Percentiles rank a stretch among this genome's conserved stretches.
Conservation (phyloP, 169 alveolate genomes). For the Theileria parva region DNA sequence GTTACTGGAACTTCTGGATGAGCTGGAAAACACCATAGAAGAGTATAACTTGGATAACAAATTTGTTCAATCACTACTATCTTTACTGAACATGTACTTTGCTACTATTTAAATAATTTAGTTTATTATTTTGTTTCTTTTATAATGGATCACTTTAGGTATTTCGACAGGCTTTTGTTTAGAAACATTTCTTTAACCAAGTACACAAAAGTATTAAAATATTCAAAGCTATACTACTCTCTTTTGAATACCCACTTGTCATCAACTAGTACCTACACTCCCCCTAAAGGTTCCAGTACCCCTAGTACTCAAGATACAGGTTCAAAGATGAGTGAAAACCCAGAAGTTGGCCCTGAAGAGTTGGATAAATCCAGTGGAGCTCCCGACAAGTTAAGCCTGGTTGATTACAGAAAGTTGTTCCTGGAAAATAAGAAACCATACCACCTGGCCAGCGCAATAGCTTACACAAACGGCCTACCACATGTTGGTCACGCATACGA, state of each 20-base stretch:
- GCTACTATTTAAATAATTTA: background rate
- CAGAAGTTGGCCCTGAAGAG: background rate
- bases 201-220: conserved; percentile 5
- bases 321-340: background rate
- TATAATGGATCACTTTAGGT: background rate
- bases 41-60: background rate
- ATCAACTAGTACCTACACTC: background rate
- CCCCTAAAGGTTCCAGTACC: background rate
- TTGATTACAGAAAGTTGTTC: background rate
- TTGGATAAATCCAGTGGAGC: background rate
- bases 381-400: background rate
- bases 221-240: background rate
- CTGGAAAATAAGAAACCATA: conserved; percentile 23
- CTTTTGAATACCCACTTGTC: background rate
- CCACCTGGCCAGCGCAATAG: conserved; percentile 91
- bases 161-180: background rate
- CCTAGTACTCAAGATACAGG: background rate
- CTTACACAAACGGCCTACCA: conserved; percentile 90
- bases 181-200: conserved; percentile 1
- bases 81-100: conserved; percentile 3
- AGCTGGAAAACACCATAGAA: background rate
- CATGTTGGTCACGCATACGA: conserved; percentile 92
- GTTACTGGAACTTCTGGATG: background rate
- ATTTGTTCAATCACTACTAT: conserved; percentile 3
- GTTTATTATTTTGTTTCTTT: background rate